phyloP scores from a whole-genome alignment of 2,329 filamentous ascomycete species.

The Scedosporium aurantiacum region DNA sequence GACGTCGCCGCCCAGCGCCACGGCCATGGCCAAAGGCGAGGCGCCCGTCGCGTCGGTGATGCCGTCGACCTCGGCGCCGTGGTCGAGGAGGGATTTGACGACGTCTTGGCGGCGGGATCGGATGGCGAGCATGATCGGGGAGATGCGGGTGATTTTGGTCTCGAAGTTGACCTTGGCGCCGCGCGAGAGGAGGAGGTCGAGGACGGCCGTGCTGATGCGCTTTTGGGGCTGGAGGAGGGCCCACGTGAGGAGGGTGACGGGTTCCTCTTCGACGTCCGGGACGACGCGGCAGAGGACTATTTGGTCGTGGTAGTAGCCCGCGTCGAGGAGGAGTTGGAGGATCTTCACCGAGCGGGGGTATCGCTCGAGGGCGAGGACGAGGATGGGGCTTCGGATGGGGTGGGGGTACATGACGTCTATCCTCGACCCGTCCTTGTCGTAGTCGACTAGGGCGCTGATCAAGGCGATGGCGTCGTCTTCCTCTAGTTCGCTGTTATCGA shows the following conservation, averaged over 20 bases:
- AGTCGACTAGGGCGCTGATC: constrained; percentile 39
- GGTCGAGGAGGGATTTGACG: constrained; percentile 43
- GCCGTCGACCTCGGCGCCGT: constrained; percentile 48
- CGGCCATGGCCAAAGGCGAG: constrained; percentile 50
- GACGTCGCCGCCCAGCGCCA: constrained; percentile 40
- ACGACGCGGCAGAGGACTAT: constrained; percentile 30
- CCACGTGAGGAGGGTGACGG: constrained; percentile 48
- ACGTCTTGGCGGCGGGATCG: constrained; percentile 44
- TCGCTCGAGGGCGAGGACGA: constrained; percentile 40
- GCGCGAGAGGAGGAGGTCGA: constrained; percentile 43
- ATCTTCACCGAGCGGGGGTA: constrained; percentile 44
- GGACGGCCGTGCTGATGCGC: constrained; percentile 45
- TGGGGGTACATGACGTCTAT: constrained; percentile 39
- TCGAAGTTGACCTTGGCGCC: constrained; percentile 47
- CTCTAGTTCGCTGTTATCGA: constrained; percentile 33
- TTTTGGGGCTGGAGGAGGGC: constrained; percentile 52
- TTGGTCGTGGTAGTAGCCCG: constrained; percentile 50
- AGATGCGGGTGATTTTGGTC: constrained; percentile 38
- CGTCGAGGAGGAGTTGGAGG: constrained; percentile 41
- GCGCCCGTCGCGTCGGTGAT: constrained; percentile 41
- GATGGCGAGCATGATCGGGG: constrained; percentile 50
- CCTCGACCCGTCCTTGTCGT: constrained; percentile 32
- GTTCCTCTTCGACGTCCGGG: constrained; percentile 39
- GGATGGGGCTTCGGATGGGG: constrained; percentile 31
- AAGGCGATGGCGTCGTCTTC: constrained; percentile 40